Evolutionary conservation across 768 basidiomycete genomes (phyloP), one percentile per base, ranked within the genome.

Genomic region (Paxillus rubicundulus): DNA sequence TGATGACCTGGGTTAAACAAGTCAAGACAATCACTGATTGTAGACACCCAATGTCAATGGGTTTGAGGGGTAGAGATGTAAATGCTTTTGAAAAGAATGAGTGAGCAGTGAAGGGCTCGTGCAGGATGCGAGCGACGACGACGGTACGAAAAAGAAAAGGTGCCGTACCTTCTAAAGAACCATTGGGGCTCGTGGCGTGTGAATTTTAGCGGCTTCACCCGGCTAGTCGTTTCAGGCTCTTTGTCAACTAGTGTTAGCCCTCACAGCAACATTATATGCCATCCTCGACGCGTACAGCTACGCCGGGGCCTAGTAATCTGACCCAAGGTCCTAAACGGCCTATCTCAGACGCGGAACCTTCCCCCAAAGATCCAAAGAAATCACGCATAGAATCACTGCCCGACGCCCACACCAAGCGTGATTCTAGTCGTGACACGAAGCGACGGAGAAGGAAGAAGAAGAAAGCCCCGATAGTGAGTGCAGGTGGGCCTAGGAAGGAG

Each of bases 361-460:
- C 49, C 3, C 55, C 61, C 17, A 58, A 60, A 27, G 53, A 51
- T 42, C 0, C 59, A 5, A 69, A 71, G 59, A 69, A 56, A 51
- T 20, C 44, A 4, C 66, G 65, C 54, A 58, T 50, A 50, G 52
- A 59, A 54, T 41, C 62, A 2, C 54, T 60, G 8, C 24, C 47
- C 32, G 61, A 60, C 24, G 24, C 24, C 24, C 24, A 20, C 33
- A 17, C 44, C 17, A 56, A 52, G 34, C 63, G 52, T 5, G 65
- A 63, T 39, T 47, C 61, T 18, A 55, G 45, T 47, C 54, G 67
- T 21, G 67, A 68, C 24, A 21, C 50, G 4, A 71, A 55, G 44
- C 68, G 62, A 33, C 55, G 68, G 7, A 70, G 37, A 52, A 70
- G 28, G 54, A 68, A 38, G 54, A 69, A 60, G 44, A 69, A 61